A percentile compares a stretch with the other conserved stretches of the same genome.
phyloP scores from a whole-genome alignment of 768 basidiomycete species.

The Mycena vitilis region DNA sequence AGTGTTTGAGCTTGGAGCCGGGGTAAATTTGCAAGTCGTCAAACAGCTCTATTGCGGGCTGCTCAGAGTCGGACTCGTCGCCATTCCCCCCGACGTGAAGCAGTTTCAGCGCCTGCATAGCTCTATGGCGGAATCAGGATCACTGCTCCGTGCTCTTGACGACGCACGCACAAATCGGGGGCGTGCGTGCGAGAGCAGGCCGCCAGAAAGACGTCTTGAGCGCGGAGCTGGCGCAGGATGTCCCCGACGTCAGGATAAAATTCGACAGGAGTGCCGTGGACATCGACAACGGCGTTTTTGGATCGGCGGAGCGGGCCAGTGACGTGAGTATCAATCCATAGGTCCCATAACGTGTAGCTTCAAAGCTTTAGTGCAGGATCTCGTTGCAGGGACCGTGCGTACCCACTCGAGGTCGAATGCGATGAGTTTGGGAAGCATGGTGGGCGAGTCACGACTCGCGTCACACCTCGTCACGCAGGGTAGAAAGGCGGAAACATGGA shows the following conservation, averaged over 20 bases:
- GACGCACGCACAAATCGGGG: slow-evolving; percentile 76
- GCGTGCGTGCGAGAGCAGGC: slow-evolving; percentile 82
- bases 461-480: no score
- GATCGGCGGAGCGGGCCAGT: slow-evolving; percentile 67
- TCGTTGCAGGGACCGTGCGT: background rate
- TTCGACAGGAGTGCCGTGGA: slow-evolving; percentile 56
- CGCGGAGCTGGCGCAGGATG: slow-evolving; percentile 71
- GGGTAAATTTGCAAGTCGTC: slow-evolving; percentile 83
- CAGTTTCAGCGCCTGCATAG: slow-evolving; percentile 77
- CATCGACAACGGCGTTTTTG: slow-evolving; percentile 61
- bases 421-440: slow-evolving; percentile 55
- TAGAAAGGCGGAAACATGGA: no score
- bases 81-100: slow-evolving; percentile 62
- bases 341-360: slow-evolving; percentile 88
- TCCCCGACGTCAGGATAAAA: slow-evolving; percentile 85
- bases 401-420: slow-evolving; percentile 86
- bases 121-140: slow-evolving; percentile 55
- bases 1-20: slow-evolving; percentile 86
- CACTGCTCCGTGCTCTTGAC: no score
- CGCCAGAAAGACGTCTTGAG: slow-evolving; percentile 65
- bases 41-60: slow-evolving; percentile 70
- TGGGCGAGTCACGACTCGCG: background rate
- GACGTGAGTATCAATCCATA: slow-evolving; percentile 89
- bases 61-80: slow-evolving; percentile 46
- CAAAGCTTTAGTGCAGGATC: slow-evolving; percentile 11